These are phyloP conservation scores for Aspergillus bridgeri DNA, from an alignment of 495 filamentous ascomycete genomes.

Conservation along the genomic window DNA sequence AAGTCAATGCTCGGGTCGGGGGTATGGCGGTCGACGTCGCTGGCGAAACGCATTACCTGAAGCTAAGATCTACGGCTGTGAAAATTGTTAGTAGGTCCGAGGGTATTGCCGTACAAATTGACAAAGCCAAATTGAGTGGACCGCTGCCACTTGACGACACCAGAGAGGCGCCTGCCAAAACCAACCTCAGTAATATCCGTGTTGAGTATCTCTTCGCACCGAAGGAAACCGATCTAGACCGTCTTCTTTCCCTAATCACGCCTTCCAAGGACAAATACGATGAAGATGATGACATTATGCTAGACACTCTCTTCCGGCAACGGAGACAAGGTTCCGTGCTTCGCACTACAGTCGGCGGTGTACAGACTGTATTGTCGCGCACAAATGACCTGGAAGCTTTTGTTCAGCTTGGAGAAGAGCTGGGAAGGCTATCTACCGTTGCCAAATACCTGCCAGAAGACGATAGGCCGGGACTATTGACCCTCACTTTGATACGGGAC, in stretches of 20 bases:
- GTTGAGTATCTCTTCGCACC: constrained; percentile 73
- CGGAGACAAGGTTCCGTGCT: constrained; percentile 84
- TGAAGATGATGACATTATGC: constrained; percentile 87
- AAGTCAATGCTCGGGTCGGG: constrained; percentile 72
- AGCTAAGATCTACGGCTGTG: constrained; percentile 70
- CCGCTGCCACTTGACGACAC: constrained; percentile 52
- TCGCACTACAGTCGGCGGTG: constrained; percentile 59
- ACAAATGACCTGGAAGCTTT: constrained; percentile 60
- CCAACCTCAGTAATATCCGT: constrained; percentile 59
- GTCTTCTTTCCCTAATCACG: constrained; percentile 79
- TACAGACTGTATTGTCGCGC: constrained; percentile 55
- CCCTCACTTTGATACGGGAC: constrained; percentile 61
- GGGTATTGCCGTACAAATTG: constrained; percentile 65
- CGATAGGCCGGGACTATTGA: constrained; percentile 86
- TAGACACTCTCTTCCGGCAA: constrained; percentile 89
- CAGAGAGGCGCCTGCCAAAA: constrained; percentile 47
- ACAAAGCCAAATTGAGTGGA: constrained; percentile 69
- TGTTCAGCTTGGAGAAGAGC: constrained; percentile 67
- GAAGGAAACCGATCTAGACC: constrained; percentile 74
- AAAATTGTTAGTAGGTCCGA: constrained; percentile 73
- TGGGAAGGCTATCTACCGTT: constrained; percentile 78
- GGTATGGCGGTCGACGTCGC: constrained; percentile 69
- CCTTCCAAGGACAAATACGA: constrained; percentile 92
- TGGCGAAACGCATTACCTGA: constrained; percentile 73
- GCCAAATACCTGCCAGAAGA: constrained; percentile 95